Evolutionary conservation across 257 asterid genomes (phyloP).

Genomic region (Lantana camara): DNA sequence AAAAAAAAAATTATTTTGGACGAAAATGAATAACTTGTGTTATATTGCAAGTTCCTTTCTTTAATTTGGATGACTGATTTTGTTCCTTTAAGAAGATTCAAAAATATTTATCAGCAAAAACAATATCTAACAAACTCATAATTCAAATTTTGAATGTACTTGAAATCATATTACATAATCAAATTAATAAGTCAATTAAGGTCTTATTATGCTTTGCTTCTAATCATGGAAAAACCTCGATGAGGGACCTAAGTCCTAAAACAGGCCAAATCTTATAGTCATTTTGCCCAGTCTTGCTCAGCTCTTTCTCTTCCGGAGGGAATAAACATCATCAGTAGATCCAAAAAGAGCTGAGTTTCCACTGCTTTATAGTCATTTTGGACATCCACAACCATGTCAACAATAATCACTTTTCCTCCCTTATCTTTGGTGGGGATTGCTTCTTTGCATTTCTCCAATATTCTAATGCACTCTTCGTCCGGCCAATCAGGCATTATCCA

Average conservation of each 20-base stretch:
- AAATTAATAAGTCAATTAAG: too few relatives aligned
- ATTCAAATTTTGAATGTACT: too few relatives aligned
- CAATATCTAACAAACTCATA: too few relatives aligned
- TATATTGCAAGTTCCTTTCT: too few relatives aligned
- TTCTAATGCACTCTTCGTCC: not conserved
- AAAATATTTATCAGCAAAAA: too few relatives aligned
- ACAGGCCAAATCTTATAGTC: not conserved
- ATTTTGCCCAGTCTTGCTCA: not conserved
- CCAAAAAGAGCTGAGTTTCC: not conserved
- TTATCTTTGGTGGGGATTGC: not conserved
- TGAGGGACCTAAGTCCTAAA: not conserved
- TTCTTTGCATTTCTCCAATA: not conserved
- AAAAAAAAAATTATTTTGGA: too few relatives aligned
- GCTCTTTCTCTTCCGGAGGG: not conserved
- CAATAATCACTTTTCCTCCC: not conserved
- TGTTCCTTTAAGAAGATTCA: too few relatives aligned
- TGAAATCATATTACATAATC: too few relatives aligned
- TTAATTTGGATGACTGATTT: too few relatives aligned
- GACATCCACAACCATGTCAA: not conserved
- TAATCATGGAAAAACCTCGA: constrained; percentile 7
- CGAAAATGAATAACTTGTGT: too few relatives aligned
- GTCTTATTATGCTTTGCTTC: too few relatives aligned
- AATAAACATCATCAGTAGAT: not conserved
- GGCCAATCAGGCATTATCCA: not conserved
- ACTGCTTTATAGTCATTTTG: not conserved